A percentile compares a stretch with the other conserved stretches of the same genome.
Evolutionary conservation across 257 asterid genomes (phyloP).

Genomic region (Ballota nigra): DNA sequence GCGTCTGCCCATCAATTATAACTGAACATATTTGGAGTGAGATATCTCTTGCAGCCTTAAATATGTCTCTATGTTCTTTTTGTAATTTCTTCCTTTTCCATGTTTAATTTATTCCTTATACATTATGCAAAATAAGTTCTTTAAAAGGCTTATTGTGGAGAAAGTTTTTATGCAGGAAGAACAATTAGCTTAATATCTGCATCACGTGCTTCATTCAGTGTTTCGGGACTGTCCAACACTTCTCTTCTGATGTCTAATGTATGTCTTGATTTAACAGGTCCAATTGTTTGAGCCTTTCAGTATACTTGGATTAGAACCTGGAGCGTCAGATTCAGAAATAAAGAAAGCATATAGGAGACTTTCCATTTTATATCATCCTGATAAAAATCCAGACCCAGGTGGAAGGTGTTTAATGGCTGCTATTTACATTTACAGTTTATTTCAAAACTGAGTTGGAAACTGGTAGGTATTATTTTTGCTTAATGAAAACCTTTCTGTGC

Average conservation of each 20-base stretch:
- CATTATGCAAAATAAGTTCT: not conserved
- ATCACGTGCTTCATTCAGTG: not conserved
- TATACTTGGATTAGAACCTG: slow-evolving; percentile 91
- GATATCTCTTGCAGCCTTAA: not conserved
- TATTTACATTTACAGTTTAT: slow-evolving; percentile 19
- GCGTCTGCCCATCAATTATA: slow-evolving; percentile 13
- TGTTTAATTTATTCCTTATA: not conserved
- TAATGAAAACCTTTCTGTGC: slow-evolving; percentile 34
- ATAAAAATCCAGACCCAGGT: slow-evolving; percentile 99
- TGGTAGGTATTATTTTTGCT: slow-evolving; percentile 19
- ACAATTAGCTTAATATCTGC: slow-evolving; percentile 9
- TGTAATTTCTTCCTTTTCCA: not conserved
- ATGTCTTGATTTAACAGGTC: slow-evolving; percentile 37
- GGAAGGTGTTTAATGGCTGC: slow-evolving; percentile 50
- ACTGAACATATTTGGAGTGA: not conserved
- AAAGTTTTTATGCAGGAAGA: not conserved
- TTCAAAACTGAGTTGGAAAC: slow-evolving; percentile 12
- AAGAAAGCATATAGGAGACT: slow-evolving; percentile 98
- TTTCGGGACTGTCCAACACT: slow-evolving; percentile 11
- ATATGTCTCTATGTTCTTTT: not conserved
- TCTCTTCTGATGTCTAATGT: slow-evolving; percentile 17
- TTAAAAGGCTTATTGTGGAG: not conserved
- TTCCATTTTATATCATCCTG: slow-evolving; percentile 96
- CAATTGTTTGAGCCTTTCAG: slow-evolving; percentile 90
- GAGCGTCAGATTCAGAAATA: slow-evolving; percentile 89